phyloP scores from a whole-genome alignment of 2,329 filamentous ascomycete species.

The Cordyceps fumosorosea region DNA sequence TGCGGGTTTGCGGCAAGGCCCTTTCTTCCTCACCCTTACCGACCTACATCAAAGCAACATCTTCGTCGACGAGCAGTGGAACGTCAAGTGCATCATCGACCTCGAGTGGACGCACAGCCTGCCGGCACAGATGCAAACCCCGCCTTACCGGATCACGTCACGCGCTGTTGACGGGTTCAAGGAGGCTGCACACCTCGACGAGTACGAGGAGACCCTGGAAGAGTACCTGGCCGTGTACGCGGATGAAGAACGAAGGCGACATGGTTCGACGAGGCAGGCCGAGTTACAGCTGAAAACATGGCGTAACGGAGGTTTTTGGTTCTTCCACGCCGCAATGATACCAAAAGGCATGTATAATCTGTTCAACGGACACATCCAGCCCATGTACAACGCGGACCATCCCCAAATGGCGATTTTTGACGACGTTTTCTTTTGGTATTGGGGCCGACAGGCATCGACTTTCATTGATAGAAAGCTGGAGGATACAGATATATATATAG shows the following conservation, averaged over 20 bases:
- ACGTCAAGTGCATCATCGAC: slow-evolving; percentile 25
- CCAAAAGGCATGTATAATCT: neutral
- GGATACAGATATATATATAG: neutral
- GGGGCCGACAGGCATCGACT: neutral
- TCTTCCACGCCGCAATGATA: neutral
- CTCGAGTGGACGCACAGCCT: slow-evolving; percentile 24
- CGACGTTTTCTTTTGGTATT: neutral
- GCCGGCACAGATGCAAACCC: slow-evolving; percentile 21
- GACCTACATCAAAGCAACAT: slow-evolving; percentile 33
- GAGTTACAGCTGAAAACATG: neutral
- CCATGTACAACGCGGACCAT: neutral
- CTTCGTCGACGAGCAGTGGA: slow-evolving; percentile 26
- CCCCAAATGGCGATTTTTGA: neutral
- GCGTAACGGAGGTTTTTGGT: neutral
- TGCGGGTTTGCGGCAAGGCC: slow-evolving; percentile 21
- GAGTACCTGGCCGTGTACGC: neutral
- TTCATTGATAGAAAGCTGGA: neutral
- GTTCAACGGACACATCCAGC: neutral
- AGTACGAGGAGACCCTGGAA: neutral
- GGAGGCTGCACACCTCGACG: neutral
- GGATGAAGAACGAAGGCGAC: neutral
- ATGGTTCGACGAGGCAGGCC: neutral
- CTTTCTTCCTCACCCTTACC: slow-evolving; percentile 26
- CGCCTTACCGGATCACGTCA: slow-evolving; percentile 23
- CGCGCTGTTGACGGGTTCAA: slow-evolving; percentile 2